These are phyloP conservation scores for Macrocybe gigantea DNA, from an alignment of 768 basidiomycete genomes.

Conservation along the genomic window DNA sequence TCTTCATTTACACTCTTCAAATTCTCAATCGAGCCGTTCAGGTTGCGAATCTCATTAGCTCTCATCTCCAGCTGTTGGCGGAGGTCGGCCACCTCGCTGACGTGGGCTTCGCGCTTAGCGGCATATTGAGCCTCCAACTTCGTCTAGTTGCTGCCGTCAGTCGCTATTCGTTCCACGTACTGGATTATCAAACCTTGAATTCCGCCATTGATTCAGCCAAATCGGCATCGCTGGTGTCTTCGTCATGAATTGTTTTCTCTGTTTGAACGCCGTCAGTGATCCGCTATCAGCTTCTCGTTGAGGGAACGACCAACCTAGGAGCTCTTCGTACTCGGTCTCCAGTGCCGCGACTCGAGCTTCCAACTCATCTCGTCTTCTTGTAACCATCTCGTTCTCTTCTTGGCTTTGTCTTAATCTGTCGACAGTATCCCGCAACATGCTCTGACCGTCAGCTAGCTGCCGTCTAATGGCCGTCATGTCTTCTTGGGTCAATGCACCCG, in stretches of 20 bases:
- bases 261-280: slow-evolving; percentile 14
- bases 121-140: slow-evolving; percentile 94
- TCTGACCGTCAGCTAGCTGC: slow-evolving; percentile 86
- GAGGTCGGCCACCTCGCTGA: slow-evolving; percentile 78
- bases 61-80: slow-evolving; percentile 87
- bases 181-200: slow-evolving; percentile 60
- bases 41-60: slow-evolving; percentile 73
- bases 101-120: slow-evolving; percentile 85
- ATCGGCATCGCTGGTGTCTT: slow-evolving; percentile 80
- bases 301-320: slow-evolving; percentile 61
- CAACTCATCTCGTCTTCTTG: slow-evolving; percentile 79
- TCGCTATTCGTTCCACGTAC: slow-evolving; percentile 9
- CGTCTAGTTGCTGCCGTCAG: slow-evolving; percentile 41
- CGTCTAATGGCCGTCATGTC: slow-evolving; percentile 80
- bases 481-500: slow-evolving; percentile 59
- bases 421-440: slow-evolving; percentile 78
- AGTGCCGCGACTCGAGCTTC: slow-evolving; percentile 75
- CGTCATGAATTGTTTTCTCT: slow-evolving; percentile 92
- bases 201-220: slow-evolving; percentile 82
- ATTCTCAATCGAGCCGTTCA: slow-evolving; percentile 85
- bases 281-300: slow-evolving; percentile 4
- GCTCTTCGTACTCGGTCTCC: slow-evolving; percentile 94
- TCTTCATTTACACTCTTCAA: slow-evolving; percentile 97
- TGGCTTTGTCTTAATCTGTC: slow-evolving; percentile 86
- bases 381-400: slow-evolving; percentile 87